Base-by-base conservation (phyloP, 208 protist species). In the Polymyxa betae region DNA sequence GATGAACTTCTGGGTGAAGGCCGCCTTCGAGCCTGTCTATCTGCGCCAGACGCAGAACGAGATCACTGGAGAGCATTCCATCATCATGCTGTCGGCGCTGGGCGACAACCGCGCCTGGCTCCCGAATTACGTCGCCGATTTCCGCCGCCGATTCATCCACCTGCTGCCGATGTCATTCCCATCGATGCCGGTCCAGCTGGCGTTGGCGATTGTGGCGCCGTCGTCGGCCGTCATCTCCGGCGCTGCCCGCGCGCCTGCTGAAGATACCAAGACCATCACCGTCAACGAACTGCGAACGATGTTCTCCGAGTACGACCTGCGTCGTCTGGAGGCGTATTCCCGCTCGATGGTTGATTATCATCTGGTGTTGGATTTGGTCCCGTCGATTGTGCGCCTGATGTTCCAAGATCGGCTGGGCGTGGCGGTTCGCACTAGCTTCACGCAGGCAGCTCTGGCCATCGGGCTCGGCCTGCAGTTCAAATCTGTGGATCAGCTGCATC, bases 21-120 rank as follows among this genome's bases (percentile, higher is more conserved):
- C 0, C 49, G 88, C 54, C 10, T 93, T 90, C 38, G 35, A 49
- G 0, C 90, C 92, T 16, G 24, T 93, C 16, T 93, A 93, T 78
- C 29, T 93, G 12, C 44, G 87, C 0, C 91, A 93, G 40, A 91
- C 45, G 29, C n/a, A 0, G 40, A 93, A 93, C 49, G 98, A 99
- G 88, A 93, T 99, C 35, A 99, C 98, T 16, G 98, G 98, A 0
- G 99, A 99, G 95, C 97, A 99, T 94, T 98, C 98, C 60, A 98
- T 96, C 88, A 98, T 99, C 60, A 99, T 99, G 97, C 92, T 99
- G 0, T 89, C 60, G 0, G 41, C 87, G 35, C 91, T 96, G 43
- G 46, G 91, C 20, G 29, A 5, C 5, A 20, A 5, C 5, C 16
- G 10, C 5, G 5, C n/a, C 5, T 82, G 72, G 72, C 16, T 35